phyloP scores from a whole-genome alignment of 2,329 filamentous ascomycete genomes.

The Alternaria consortialis region DNA sequence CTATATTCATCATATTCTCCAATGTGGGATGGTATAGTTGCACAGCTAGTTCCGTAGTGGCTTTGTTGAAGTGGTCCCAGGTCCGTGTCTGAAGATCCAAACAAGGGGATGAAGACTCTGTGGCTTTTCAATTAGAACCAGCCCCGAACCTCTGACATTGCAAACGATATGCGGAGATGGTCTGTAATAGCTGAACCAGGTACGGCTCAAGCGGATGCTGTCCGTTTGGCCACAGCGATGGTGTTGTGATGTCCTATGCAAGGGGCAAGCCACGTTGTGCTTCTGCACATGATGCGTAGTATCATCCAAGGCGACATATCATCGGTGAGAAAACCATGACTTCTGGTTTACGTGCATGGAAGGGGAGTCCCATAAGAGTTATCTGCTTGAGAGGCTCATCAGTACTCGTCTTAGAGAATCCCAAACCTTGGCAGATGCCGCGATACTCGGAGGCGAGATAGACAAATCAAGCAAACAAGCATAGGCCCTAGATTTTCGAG shows the following conservation, averaged over 20 bases:
- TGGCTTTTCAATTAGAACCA: neutral
- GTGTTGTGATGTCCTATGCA: slow-evolving; percentile 9
- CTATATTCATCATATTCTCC: neutral
- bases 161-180: neutral
- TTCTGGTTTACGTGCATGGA: neutral
- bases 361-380: neutral
- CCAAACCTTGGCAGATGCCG: neutral
- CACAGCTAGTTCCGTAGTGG: neutral
- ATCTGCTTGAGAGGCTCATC: neutral
- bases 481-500: neutral
- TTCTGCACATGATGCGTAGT: neutral
- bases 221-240: neutral
- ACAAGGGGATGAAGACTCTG: neutral
- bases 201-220: neutral
- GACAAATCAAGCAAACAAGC: neutral
- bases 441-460: neutral
- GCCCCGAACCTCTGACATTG: neutral
- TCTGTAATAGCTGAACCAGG: neutral
- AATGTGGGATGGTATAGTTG: neutral
- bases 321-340: neutral
- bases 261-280: slow-evolving; percentile 9
- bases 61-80: neutral
- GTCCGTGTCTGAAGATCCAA: neutral
- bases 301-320: neutral
- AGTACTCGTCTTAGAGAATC: neutral